Evolutionary conservation across 129 eudicot genomes (phyloP), one percentile per base, ranked within the genome.

Genomic region (Ambrosia trifida): DNA sequence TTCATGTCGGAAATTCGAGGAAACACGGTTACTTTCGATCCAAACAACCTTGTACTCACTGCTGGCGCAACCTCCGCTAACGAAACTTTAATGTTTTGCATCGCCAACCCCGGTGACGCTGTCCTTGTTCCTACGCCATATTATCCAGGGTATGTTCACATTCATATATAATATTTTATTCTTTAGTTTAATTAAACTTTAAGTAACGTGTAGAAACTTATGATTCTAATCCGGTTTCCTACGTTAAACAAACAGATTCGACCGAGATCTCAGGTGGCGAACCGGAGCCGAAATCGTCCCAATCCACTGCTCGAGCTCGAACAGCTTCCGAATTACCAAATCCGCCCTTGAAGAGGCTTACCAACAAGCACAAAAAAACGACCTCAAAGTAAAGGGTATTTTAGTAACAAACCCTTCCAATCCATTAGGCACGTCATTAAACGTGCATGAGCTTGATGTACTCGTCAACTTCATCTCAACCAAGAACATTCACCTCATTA

Each of bases 11-110:
- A 84, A 72, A 85, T 84, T 28, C 80, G 98, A 75, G 96, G 95
- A 32, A 89, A 89, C 78, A 74, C 76, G 49, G 86, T 89, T 43
- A 83, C 72, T 50, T 93, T 89, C 35, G 82, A 93, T 45, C 86
- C 98, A 3, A 77, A 79, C 73, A 89, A 93, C 33, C 80, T 93
- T 7, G 96, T 93, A 1, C 96, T 93, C 73, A 87, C 96, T n/a
- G 96, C 98, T 14, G 98, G 98, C 28, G 95, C 98, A 60, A 93
- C 98, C 49, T 89, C 98, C 2, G 98, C 96, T 50, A 89, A 87
- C 18, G 98, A 93, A 74, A 87, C 87, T 5, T 86, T 93, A 69
- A 84, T 93, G 69, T 93, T 89, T 71, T 93, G 98, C 83, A 80
- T 93, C 3, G 98, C 98, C 4, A 83, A 89, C 50, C 93, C 82